These are phyloP conservation scores for Coemansia aciculifera DNA, from an alignment of 192 early-diverging fungal genomes.

Conservation along the genomic window DNA sequence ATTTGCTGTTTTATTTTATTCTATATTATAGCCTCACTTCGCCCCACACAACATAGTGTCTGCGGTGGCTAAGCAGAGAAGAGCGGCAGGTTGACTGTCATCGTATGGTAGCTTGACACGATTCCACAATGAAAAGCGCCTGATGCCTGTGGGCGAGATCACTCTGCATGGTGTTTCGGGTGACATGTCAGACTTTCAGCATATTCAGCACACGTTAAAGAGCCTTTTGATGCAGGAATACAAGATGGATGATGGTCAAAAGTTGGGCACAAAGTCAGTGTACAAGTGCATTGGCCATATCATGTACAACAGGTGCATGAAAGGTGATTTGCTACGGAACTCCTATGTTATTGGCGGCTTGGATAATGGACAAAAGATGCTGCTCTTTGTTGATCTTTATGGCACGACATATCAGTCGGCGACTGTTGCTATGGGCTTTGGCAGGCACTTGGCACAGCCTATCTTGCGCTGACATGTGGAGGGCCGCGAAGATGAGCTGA, in stretches of 20 bases:
- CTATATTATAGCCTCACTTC: too few species aligned
- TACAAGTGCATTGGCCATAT: conserved; percentile 87
- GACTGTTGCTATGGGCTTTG: conserved; percentile 94
- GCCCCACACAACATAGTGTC: too few species aligned
- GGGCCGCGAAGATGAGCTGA: conserved; percentile 78
- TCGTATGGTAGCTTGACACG: conserved; percentile 93
- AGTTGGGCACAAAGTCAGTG: conserved; percentile 79
- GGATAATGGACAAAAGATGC: conserved; percentile 73
- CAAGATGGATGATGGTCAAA: conserved; percentile 87
- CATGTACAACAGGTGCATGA: conserved; percentile 88
- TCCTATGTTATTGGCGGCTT: conserved; percentile 87
- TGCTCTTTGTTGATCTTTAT: conserved; percentile 89
- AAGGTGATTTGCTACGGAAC: conserved; percentile 96
- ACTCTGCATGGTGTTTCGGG: conserved; percentile 91
- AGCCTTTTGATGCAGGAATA: conserved; percentile 82
- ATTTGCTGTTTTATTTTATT: conserved; percentile 19
- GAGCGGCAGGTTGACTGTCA: conserved; percentile 87
- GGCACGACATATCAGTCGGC: conserved; percentile 89
- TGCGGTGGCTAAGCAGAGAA: too few species aligned
- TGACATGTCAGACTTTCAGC: conserved; percentile 93
- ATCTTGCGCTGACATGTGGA: conserved; percentile 90
- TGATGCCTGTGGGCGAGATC: conserved; percentile 74
- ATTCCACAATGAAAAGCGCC: conserved; percentile 86
- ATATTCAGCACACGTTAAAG: conserved; percentile 82
- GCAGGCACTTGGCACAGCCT: conserved; percentile 85